These are phyloP conservation scores for Durusdinium trenchii DNA, from an alignment of 73 alveolate species.

Conservation along the genomic window DNA sequence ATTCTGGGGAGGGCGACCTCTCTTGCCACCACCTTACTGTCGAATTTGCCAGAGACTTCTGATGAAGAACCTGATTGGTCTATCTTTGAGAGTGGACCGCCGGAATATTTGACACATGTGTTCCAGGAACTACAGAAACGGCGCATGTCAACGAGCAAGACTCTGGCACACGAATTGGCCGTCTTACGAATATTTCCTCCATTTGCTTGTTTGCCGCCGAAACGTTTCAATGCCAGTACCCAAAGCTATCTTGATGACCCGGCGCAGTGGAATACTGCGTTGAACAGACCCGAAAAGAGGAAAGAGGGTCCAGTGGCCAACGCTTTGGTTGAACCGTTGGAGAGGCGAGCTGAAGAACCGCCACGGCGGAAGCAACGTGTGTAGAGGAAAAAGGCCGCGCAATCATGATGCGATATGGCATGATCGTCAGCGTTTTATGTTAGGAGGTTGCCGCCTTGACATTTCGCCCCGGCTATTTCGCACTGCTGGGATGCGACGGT, in stretches of 20 bases:
- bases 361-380: not conserved
- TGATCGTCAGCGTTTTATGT: too few species aligned
- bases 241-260: not conserved
- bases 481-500: too few species aligned
- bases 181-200: not conserved
- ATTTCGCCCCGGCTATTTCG: too few species aligned
- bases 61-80: not conserved
- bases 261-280: not conserved
- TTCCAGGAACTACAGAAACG: not conserved
- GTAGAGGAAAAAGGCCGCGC: not conserved
- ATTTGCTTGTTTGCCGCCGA: not conserved
- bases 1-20: slow-evolving; percentile 16
- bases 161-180: not conserved
- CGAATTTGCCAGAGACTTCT: not conserved
- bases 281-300: not conserved
- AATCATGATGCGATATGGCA: too few species aligned
- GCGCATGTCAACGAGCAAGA: not conserved
- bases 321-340: not conserved
- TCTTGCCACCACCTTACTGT: not conserved
- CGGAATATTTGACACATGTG: slow-evolving; percentile 9
- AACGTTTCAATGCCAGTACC: not conserved
- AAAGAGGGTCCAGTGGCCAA: not conserved
- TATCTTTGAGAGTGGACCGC: not conserved
- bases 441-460: too few species aligned
- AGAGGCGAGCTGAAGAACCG: slow-evolving; percentile 20